Base-by-base conservation (phyloP, 139 green algal species). In the Edaphochlamys debaryana region DNA sequence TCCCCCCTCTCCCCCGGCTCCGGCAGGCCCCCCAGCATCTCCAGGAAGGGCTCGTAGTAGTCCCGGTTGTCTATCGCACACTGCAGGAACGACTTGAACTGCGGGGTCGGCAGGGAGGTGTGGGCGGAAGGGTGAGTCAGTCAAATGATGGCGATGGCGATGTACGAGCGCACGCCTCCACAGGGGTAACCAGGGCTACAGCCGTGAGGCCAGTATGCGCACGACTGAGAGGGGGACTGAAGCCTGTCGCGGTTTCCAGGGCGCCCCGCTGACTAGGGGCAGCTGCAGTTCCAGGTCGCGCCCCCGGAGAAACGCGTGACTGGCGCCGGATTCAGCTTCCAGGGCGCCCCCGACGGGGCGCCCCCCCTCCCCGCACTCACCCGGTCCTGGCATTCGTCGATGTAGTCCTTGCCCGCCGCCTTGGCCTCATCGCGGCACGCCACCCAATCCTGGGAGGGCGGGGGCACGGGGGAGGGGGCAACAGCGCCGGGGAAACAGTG, bases 31-130 rank as follows among this genome's bases (percentile, higher is more conserved):
- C 69, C 45, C 30, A 88, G 62, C 84, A 85, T 88, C 41, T 80
- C 60, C 38, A 88, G 69, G 38, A 88, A 88, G 27, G 84, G 84
- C 62, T 82, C 84, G 50, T 88, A 88, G 45, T 88, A 88, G 58
- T 85, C 84, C 0, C 69, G 54, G 48, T 88, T 67, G 2, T 79
- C 62, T 27, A 88, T 56, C 3, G 77, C 60, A 50, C 84, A 88
- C 69, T 88, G 84, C 56, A 88, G 58, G 69, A 88, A 88, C 38
- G 58, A 8, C 69, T 88, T 88, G 77, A 88, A 88, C 84, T 88
- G 84, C 56, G 62, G 9, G 15, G 30, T 9, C 22, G 68, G 41
- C 25, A 38, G 6, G 29, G n/a, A n/a, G n/a, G n/a, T n/a, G n/a
- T n/a, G n/a, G n/a, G n/a, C n/a, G 37, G 30, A 69, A 19, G 32